phyloP scores from a whole-genome alignment of 306 rosid genomes.

The Trifolium fragiferum region DNA sequence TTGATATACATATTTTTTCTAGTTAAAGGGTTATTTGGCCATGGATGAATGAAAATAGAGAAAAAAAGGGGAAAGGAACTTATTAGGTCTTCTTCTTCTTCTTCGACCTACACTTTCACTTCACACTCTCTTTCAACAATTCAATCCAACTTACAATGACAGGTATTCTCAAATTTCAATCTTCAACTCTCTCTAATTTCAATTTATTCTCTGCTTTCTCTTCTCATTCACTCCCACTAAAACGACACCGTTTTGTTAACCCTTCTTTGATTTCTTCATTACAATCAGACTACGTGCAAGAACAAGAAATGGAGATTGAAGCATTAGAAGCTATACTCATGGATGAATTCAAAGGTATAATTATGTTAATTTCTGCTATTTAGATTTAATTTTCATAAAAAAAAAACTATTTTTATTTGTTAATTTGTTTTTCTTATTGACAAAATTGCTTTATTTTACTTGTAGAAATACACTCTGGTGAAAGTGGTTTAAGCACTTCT shows the following conservation, averaged over 20 bases:
- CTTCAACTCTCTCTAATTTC: neutral
- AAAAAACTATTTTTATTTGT: neutral
- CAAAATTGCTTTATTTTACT: constrained; percentile 33
- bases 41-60: constrained; percentile 3
- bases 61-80: neutral
- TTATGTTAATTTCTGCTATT: neutral
- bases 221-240: neutral
- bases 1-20: no score
- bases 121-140: neutral
- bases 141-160: neutral
- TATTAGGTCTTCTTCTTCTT: constrained; percentile 17
- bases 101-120: neutral
- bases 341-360: constrained; percentile 92
- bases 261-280: neutral
- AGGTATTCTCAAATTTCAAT: neutral
- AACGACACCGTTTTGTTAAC: constrained; percentile 1
- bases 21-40: neutral
- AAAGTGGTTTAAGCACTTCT: constrained; percentile 88
- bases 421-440: constrained; percentile 1
- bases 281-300: constrained; percentile 68
- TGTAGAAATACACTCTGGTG: constrained; percentile 93
- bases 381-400: neutral
- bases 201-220: neutral
- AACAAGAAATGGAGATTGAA: constrained; percentile 98
- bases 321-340: constrained; percentile 97